These are phyloP conservation scores for Dioscorea dumetorum DNA, from an alignment of 106 monocot genomes.

Conservation along the genomic window DNA sequence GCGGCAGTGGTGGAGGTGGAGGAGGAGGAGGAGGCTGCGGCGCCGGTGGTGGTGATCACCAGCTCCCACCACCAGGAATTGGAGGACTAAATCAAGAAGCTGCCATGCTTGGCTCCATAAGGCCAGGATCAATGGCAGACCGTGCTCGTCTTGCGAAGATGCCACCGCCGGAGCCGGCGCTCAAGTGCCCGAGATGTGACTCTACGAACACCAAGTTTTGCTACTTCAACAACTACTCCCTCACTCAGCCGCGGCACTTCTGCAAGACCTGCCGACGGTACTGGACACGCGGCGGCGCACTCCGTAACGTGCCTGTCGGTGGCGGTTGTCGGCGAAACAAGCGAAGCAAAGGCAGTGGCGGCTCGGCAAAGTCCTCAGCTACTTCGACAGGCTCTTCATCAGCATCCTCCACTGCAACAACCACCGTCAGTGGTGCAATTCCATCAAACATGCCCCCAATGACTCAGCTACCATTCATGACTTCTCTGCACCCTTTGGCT, in stretches of 20 bases:
- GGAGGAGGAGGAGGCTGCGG: slow-evolving; percentile 15
- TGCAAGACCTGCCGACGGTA: slow-evolving; percentile 61
- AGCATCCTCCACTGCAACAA: slow-evolving; percentile 6
- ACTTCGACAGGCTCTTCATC: slow-evolving; percentile 1
- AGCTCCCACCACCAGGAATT: slow-evolving; percentile 8
- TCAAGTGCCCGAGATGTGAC: slow-evolving; percentile 50
- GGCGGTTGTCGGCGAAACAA: slow-evolving; percentile 52
- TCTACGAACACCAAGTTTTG: slow-evolving; percentile 61
- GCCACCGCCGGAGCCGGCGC: slow-evolving; percentile 44
- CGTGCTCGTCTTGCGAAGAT: slow-evolving; percentile 45
- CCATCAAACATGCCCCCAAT: slow-evolving; percentile 5
- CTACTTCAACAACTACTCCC: slow-evolving; percentile 60
- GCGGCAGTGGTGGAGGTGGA: slow-evolving; percentile 4
- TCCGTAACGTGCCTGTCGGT: slow-evolving; percentile 51
- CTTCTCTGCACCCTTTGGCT: slow-evolving; percentile 29
- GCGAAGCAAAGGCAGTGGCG: slow-evolving; percentile 15
- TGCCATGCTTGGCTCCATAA: slow-evolving; percentile 1
- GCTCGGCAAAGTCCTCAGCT: slow-evolving; percentile 22
- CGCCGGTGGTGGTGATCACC: slow-evolving; percentile 3
- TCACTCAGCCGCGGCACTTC: slow-evolving; percentile 49
- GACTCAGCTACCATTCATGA: slow-evolving; percentile 34
- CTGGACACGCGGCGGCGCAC: slow-evolving; percentile 51
- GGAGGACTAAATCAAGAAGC: slow-evolving; percentile 6
- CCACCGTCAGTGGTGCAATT: neutral
- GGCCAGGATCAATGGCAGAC: slow-evolving; percentile 39